phyloP scores from a whole-genome alignment of 148 eudicot species.

The Simmondsia chinensis region DNA sequence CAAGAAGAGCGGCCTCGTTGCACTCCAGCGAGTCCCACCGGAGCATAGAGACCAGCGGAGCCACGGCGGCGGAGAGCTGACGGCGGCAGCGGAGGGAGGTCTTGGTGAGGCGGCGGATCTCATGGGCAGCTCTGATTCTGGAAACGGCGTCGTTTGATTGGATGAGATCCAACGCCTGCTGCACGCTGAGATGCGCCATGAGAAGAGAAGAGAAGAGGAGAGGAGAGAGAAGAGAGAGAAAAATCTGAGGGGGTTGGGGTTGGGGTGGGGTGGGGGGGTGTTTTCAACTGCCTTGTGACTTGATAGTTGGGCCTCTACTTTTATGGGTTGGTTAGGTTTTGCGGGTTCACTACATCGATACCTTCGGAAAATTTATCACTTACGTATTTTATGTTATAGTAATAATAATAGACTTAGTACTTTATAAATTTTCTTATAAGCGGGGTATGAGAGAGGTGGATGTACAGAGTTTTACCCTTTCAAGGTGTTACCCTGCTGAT shows the following conservation, averaged over 20 bases:
- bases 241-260: constrained; percentile 4
- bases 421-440: no score
- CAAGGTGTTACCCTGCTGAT: no score
- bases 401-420: no score
- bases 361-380: no score
- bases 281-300: constrained; percentile 17
- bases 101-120: constrained; percentile 92
- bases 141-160: constrained; percentile 35
- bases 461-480: no score
- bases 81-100: constrained; percentile 89
- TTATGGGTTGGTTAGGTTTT: not conserved
- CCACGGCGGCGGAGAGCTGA: constrained; percentile 55
- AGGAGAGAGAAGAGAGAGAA: constrained; percentile 11
- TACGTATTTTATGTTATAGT: no score
- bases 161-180: constrained; percentile 40
- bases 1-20: constrained; percentile 71
- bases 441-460: no score
- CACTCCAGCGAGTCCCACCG: constrained; percentile 32
- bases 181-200: constrained; percentile 22
- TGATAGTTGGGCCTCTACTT: constrained; percentile 14
- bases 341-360: no score
- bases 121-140: constrained; percentile 56
- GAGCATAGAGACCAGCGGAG: constrained; percentile 78
- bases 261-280: not conserved
- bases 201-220: constrained; percentile 11